phyloP scores from a whole-genome alignment of 257 asterid genomes.

The Primulina tabacum region DNA sequence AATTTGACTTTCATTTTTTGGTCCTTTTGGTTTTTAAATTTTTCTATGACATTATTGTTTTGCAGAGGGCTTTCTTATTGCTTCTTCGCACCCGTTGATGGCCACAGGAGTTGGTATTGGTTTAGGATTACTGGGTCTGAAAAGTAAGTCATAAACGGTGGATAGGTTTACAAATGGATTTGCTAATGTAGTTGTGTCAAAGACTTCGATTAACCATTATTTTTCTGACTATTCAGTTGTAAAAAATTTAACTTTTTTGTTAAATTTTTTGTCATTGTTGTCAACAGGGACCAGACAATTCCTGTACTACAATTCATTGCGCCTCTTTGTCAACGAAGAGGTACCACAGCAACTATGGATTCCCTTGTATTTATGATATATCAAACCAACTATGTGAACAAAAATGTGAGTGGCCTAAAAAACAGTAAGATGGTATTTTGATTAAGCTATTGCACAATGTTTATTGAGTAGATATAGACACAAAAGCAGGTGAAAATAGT shows the following conservation, averaged over 20 bases:
- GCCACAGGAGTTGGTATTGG: neutral
- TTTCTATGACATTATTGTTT: neutral
- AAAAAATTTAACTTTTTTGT: neutral
- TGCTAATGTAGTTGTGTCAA: neutral
- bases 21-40: neutral
- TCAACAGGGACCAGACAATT: slow-evolving; percentile 72
- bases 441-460: slow-evolving; percentile 9
- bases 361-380: neutral
- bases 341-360: slow-evolving; percentile 32
- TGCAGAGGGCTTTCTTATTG: neutral
- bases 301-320: slow-evolving; percentile 62
- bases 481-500: slow-evolving; percentile 8
- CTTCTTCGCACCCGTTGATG: neutral
- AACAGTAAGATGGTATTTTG: slow-evolving; percentile 2
- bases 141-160: neutral
- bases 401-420: neutral
- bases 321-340: slow-evolving; percentile 68
- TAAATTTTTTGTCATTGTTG: slow-evolving; percentile 15
- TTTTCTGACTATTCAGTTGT: too few relatives aligned
- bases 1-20: slow-evolving; percentile 6
- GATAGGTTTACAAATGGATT: neutral
- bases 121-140: neutral
- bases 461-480: slow-evolving; percentile 16
- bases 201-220: neutral
- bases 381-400: slow-evolving; percentile 12